These are phyloP conservation scores for Polymyxa betae DNA, from an alignment of 208 protist genomes.

Conservation along the genomic window DNA sequence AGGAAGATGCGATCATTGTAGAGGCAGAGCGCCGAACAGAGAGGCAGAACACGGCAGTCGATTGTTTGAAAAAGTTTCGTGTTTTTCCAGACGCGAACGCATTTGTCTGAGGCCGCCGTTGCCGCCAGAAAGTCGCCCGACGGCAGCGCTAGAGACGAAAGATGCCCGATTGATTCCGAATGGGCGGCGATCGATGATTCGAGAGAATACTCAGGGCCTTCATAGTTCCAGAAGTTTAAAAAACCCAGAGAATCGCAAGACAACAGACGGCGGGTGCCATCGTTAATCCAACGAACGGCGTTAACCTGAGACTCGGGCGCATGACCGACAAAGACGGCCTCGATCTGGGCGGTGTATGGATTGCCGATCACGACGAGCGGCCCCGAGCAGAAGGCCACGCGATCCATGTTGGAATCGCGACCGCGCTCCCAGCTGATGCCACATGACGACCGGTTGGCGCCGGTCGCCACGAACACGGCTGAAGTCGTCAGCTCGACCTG, in stretches of 20 bases:
- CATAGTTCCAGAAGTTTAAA: neutral
- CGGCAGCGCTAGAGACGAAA: neutral
- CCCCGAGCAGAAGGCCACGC: neutral
- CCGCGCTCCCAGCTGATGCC: neutral
- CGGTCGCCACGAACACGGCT: constrained; percentile 2
- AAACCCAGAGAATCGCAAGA: neutral
- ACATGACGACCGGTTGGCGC: neutral
- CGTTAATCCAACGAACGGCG: neutral
- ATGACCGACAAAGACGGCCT: neutral
- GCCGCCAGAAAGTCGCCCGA: neutral
- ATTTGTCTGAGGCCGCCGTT: neutral
- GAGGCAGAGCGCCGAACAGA: neutral
- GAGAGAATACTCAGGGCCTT: neutral
- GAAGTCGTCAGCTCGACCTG: no score
- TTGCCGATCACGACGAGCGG: neutral
- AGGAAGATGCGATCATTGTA: neutral
- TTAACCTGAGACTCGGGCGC: neutral
- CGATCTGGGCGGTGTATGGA: neutral
- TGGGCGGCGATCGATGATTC: neutral
- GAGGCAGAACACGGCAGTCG: neutral
- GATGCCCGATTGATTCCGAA: neutral
- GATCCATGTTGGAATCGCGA: neutral
- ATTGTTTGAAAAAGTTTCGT: neutral
- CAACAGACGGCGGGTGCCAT: neutral
- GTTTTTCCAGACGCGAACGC: neutral